These are phyloP conservation scores for Pulveroboletus ravenelii DNA, from an alignment of 768 basidiomycete genomes.

Conservation along the genomic window DNA sequence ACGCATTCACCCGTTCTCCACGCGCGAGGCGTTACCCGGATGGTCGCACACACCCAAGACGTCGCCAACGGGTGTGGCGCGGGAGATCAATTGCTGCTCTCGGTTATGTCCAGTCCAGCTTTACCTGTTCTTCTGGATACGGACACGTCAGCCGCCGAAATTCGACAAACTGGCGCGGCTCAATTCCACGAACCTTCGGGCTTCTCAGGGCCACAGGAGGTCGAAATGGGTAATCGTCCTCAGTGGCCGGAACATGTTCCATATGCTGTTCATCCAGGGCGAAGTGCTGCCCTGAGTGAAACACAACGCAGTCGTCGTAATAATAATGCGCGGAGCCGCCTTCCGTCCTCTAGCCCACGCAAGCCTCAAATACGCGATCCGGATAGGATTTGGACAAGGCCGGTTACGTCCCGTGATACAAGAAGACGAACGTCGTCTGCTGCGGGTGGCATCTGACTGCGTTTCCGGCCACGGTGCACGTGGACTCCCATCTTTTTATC, in stretches of 20 bases:
- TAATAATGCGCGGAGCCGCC: constrained; percentile 8
- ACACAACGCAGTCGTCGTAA: constrained; percentile 10
- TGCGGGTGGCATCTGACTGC: constrained; percentile 28
- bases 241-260: constrained; percentile 7
- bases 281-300: neutral
- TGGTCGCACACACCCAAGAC: constrained; percentile 6
- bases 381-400: constrained; percentile 22
- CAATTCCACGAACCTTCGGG: constrained; percentile 25
- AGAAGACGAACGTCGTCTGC: constrained; percentile 32
- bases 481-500: constrained; percentile 8
- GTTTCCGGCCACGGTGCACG: constrained; percentile 5
- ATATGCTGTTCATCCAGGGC: constrained; percentile 1
- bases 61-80: constrained; percentile 8
- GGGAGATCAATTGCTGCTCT: constrained; percentile 13
- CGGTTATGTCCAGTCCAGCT: constrained; percentile 1
- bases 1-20: constrained; percentile 28
- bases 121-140: constrained; percentile 3
- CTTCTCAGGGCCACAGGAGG: constrained; percentile 21
- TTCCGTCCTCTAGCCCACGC: constrained; percentile 19
- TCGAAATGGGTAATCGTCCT: constrained; percentile 5
- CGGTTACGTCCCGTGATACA: constrained; percentile 21
- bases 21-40: constrained; percentile 9
- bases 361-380: constrained; percentile 16
- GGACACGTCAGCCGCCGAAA: constrained; percentile 11
- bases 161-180: neutral